A percentile compares a stretch with the other conserved stretches of the same genome.
Conservation (phyloP, 495 filamentous ascomycete species). For the Annulohypoxylon stygium region DNA sequence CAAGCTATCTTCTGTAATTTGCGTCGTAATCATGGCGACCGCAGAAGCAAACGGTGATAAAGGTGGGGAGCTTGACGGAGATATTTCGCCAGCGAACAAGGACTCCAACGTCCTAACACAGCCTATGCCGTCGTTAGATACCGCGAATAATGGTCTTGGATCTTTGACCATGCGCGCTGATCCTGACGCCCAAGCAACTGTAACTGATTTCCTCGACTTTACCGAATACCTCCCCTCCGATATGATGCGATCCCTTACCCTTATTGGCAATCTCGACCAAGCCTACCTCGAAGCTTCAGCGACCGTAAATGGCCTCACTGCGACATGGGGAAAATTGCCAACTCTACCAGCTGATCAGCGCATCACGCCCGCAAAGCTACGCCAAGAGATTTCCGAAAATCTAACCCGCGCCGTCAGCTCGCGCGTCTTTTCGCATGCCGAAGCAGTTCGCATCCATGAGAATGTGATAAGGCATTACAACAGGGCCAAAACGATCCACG, state of each 20-base stretch:
- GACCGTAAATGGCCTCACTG: slow-evolving; percentile 78
- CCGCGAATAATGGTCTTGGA: slow-evolving; percentile 50
- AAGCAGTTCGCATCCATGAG: slow-evolving; percentile 84
- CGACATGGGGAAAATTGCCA: slow-evolving; percentile 79
- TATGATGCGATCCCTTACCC: slow-evolving; percentile 87
- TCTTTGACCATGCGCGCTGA: slow-evolving; percentile 67
- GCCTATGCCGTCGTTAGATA: slow-evolving; percentile 48
- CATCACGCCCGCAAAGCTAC: slow-evolving; percentile 66
- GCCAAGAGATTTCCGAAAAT: slow-evolving; percentile 79
- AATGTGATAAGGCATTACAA: slow-evolving; percentile 81
- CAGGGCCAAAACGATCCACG: slow-evolving; percentile 79
- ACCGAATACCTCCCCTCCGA: slow-evolving; percentile 97
- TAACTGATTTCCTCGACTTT: slow-evolving; percentile 95
- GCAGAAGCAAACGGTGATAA: slow-evolving; percentile 43
- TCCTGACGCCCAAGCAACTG: slow-evolving; percentile 92
- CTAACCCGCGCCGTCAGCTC: slow-evolving; percentile 80
- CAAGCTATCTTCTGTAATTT: slow-evolving; percentile 1
- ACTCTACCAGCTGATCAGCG: slow-evolving; percentile 65
- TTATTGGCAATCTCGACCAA: slow-evolving; percentile 85
- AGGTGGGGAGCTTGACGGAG: slow-evolving; percentile 52
- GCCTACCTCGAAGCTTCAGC: slow-evolving; percentile 74
- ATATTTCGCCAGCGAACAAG: slow-evolving; percentile 57
- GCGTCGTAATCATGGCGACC: slow-evolving; percentile 39
- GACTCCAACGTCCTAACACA: slow-evolving; percentile 45
- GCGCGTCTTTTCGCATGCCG: slow-evolving; percentile 82